phyloP scores from a whole-genome alignment of 495 filamentous ascomycete species.

The Penicillium simplicissimum region DNA sequence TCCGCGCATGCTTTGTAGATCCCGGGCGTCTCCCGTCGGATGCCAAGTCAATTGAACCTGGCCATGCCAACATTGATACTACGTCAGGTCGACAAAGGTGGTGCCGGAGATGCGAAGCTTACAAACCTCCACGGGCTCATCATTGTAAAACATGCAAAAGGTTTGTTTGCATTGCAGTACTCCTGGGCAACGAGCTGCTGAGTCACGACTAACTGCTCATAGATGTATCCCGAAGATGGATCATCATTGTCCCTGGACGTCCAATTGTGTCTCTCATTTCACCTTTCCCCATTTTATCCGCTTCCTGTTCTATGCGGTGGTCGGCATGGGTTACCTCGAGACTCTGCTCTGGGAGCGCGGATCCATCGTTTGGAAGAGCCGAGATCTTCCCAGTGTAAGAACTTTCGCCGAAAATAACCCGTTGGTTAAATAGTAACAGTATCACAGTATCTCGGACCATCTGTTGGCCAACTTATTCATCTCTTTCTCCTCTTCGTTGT shows the following conservation, averaged over 20 bases:
- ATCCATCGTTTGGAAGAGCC: conserved; percentile 62
- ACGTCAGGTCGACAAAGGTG: conserved; percentile 53
- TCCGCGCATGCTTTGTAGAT: conserved; percentile 71
- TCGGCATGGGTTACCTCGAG: conserved; percentile 65
- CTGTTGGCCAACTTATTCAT: conserved; percentile 57
- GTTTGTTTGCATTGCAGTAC: conserved; percentile 31
- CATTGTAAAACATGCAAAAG: conserved; percentile 87
- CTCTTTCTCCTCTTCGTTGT: conserved; percentile 65
- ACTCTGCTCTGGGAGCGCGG: conserved; percentile 58
- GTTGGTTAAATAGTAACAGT: conserved; percentile 12
- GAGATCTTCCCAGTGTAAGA: conserved; percentile 67
- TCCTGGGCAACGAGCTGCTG: no score
- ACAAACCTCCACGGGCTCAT: conserved; percentile 85
- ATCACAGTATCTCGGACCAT: conserved; percentile 73
- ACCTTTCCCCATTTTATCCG: conserved; percentile 90
- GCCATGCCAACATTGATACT: conserved; percentile 30
- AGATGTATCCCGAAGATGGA: conserved; percentile 97
- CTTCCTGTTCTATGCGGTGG: conserved; percentile 77
- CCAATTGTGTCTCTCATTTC: conserved; percentile 87
- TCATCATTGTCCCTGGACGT: conserved; percentile 97
- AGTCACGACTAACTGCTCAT: conserved; percentile 5
- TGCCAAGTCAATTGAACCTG: conserved; percentile 19
- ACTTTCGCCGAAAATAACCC: not conserved
- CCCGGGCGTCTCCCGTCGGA: conserved; percentile 58
- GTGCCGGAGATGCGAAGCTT: conserved; percentile 83